Evolutionary conservation across 2,329 filamentous ascomycete genomes (phyloP).

Genomic region (Xenoacremonium recifei): DNA sequence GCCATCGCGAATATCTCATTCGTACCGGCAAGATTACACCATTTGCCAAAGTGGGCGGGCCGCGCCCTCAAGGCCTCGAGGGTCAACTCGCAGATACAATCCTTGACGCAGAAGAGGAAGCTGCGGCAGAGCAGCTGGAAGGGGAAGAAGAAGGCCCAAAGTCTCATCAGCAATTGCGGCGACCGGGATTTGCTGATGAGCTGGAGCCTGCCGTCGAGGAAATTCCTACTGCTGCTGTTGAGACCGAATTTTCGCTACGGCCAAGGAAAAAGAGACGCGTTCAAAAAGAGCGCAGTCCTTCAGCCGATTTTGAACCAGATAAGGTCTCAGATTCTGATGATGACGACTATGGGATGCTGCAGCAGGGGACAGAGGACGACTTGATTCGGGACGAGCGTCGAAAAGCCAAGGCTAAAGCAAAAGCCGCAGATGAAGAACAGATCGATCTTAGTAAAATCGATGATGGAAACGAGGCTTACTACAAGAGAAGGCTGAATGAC

Average conservation of each 20-base stretch:
- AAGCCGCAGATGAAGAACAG: slow-evolving; percentile 34
- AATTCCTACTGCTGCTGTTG: slow-evolving; percentile 28
- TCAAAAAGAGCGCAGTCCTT: slow-evolving; percentile 36
- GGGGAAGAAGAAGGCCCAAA: slow-evolving; percentile 46
- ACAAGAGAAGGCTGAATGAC: slow-evolving; percentile 68
- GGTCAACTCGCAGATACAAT: slow-evolving; percentile 75
- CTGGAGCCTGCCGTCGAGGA: slow-evolving; percentile 15
- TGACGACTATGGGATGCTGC: slow-evolving; percentile 33
- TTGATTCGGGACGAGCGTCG: slow-evolving; percentile 36
- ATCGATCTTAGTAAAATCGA: slow-evolving; percentile 64
- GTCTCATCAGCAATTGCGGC: slow-evolving; percentile 71
- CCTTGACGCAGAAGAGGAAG: slow-evolving; percentile 77
- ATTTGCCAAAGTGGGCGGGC: slow-evolving; percentile 75
- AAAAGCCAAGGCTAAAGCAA: slow-evolving; percentile 42
- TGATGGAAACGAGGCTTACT: slow-evolving; percentile 83
- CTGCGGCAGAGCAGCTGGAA: slow-evolving; percentile 41
- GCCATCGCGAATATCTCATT: slow-evolving; percentile 83
- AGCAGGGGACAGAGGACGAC: slow-evolving; percentile 39
- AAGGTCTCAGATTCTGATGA: slow-evolving; percentile 31
- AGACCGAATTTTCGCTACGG: slow-evolving; percentile 57
- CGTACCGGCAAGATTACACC: slow-evolving; percentile 97
- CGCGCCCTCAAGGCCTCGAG: slow-evolving; percentile 59
- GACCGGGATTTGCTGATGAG: slow-evolving; percentile 64
- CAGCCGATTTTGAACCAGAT: slow-evolving; percentile 46
- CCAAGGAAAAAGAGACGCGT: slow-evolving; percentile 56